These are phyloP conservation scores for Ceratobasidium sp. DNA, from an alignment of 1,284 basidiomycete species.

Conservation along the genomic window DNA sequence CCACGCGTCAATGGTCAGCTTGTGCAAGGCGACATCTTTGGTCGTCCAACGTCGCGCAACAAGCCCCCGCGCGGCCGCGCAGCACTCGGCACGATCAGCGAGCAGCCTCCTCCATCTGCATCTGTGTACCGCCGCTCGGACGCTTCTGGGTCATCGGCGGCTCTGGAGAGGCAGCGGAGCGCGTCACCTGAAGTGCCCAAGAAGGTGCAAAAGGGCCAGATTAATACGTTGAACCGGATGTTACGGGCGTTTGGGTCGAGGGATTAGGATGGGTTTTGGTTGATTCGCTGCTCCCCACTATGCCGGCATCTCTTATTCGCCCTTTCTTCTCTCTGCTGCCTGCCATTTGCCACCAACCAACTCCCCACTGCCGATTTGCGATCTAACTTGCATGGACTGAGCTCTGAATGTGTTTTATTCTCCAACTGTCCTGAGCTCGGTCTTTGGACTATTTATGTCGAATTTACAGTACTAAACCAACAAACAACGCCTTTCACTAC, in stretches of 20 bases:
- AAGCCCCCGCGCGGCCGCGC: conserved; percentile 48
- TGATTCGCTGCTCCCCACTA: background rate
- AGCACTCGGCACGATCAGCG: conserved; percentile 73
- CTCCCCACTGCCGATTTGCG: too few relatives aligned
- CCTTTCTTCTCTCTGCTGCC: too few relatives aligned
- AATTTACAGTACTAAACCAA: conserved; percentile 24
- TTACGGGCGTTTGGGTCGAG: conserved; percentile 63
- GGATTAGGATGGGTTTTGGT: conserved; percentile 31
- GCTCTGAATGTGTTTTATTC: conserved; percentile 35
- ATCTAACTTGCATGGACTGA: conserved; percentile 37
- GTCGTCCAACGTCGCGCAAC: conserved; percentile 23
- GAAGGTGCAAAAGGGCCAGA: conserved; percentile 86
- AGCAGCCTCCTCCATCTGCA: conserved; percentile 64
- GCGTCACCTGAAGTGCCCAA: conserved; percentile 58
- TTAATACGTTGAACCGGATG: conserved; percentile 85
- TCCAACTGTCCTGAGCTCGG: conserved; percentile 37
- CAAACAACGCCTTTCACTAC: conserved; percentile 7
- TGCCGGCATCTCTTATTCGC: too few relatives aligned
- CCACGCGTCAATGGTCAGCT: conserved; percentile 58
- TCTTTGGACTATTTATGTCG: conserved; percentile 42
- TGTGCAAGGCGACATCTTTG: conserved; percentile 66
- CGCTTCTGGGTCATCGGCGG: conserved; percentile 43
- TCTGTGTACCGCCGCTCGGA: conserved; percentile 49
- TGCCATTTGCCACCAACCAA: too few relatives aligned
- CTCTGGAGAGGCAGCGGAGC: conserved; percentile 46